phyloP scores from a whole-genome alignment of 208 protist genomes.

The Naegleria gruberi region DNA sequence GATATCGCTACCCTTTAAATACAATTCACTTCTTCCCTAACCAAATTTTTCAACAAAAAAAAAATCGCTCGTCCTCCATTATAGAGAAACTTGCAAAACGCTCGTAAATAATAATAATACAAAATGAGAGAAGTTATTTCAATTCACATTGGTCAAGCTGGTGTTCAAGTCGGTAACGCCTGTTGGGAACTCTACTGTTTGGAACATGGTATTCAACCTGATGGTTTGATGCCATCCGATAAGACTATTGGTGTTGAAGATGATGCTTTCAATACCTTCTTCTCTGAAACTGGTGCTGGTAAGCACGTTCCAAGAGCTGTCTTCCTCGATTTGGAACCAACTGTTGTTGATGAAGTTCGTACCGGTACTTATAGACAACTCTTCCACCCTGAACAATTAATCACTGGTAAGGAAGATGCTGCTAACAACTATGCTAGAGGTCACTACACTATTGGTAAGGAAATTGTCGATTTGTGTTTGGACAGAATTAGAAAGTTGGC shows the following conservation, averaged over 20 bases:
- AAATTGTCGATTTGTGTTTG: slow-evolving; percentile 84
- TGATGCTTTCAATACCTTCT: slow-evolving; percentile 79
- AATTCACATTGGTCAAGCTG: slow-evolving; percentile 90
- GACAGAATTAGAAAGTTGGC: slow-evolving; percentile 93
- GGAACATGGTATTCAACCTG: slow-evolving; percentile 76
- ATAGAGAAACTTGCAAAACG: not conserved
- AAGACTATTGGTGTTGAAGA: slow-evolving; percentile 49
- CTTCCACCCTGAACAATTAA: slow-evolving; percentile 94
- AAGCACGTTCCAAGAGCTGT: slow-evolving; percentile 88
- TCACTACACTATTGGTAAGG: slow-evolving; percentile 96
- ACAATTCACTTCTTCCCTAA: not conserved
- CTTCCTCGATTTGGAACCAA: slow-evolving; percentile 93
- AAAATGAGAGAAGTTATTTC: slow-evolving; percentile 81
- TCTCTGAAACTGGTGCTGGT: slow-evolving; percentile 69
- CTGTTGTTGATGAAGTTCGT: slow-evolving; percentile 90
- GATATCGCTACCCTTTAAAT: no score
- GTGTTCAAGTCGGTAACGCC: slow-evolving; percentile 66
- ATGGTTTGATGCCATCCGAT: slow-evolving; percentile 59
- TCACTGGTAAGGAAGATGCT: slow-evolving; percentile 93
- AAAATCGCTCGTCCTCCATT: not conserved
- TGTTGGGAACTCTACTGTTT: slow-evolving; percentile 68
- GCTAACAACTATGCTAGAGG: slow-evolving; percentile 97
- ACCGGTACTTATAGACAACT: slow-evolving; percentile 85
- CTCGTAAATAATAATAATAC: not conserved
- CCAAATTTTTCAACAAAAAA: not conserved